A percentile compares a stretch with the other conserved stretches of the same genome.
Conservation (phyloP, 2,329 filamentous ascomycete genomes). For the Fusarium kyushuense region DNA sequence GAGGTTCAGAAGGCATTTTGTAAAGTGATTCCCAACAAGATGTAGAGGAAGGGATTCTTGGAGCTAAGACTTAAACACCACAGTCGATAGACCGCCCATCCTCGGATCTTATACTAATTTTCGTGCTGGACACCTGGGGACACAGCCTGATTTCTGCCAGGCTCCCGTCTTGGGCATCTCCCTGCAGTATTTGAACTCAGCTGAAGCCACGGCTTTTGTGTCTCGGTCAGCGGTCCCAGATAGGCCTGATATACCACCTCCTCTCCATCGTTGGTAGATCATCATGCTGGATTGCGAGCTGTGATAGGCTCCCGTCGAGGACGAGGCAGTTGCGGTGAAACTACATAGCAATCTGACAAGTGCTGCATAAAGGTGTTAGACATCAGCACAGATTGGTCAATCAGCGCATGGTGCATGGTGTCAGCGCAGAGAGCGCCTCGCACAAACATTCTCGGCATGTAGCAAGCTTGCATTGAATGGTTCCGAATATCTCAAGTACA, state of each 20-base stretch:
- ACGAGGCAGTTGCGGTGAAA: slow-evolving; percentile 33
- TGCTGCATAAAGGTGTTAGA: slow-evolving; percentile 14
- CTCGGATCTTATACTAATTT: slow-evolving; percentile 27
- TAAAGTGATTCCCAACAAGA: not conserved
- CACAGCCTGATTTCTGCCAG: slow-evolving; percentile 9
- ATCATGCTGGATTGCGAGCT: slow-evolving; percentile 20
- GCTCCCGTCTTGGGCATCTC: not conserved
- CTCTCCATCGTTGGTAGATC: slow-evolving; percentile 36
- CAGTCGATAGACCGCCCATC: not conserved
- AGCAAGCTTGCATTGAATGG: slow-evolving; percentile 7
- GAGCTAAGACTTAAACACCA: not conserved
- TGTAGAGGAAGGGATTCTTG: not conserved
- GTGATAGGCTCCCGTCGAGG: slow-evolving; percentile 32
- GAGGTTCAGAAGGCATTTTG: slow-evolving; percentile 30
- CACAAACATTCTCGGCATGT: slow-evolving; percentile 15
- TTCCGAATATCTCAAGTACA: not conserved
- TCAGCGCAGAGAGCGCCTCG: not conserved
- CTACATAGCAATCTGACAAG: slow-evolving; percentile 13
- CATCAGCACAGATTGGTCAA: slow-evolving; percentile 10
- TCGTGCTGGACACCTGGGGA: not conserved
- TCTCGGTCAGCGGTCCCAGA: slow-evolving; percentile 31
- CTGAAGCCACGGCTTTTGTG: slow-evolving; percentile 40
- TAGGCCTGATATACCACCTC: slow-evolving; percentile 17
- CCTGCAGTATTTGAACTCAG: slow-evolving; percentile 4
- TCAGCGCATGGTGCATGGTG: not conserved